These are phyloP conservation scores for Penicillium olsonii DNA, from an alignment of 2,329 filamentous ascomycete species.

Conservation along the genomic window DNA sequence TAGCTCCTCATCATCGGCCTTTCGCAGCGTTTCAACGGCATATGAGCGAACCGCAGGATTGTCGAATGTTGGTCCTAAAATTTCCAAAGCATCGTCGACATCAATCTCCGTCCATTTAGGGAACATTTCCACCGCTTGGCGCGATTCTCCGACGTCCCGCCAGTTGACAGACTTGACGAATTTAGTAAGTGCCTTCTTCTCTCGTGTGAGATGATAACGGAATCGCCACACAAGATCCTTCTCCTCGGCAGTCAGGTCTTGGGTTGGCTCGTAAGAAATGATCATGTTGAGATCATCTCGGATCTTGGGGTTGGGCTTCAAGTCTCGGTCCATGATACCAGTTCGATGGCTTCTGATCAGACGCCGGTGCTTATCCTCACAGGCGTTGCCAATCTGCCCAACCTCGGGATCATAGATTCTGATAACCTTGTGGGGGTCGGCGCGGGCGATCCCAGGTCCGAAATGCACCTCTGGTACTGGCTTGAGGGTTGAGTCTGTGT, in stretches of 20 bases:
- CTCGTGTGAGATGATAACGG: slow-evolving; percentile 86
- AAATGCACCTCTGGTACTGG: slow-evolving; percentile 85
- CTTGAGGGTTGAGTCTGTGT: slow-evolving; percentile 71
- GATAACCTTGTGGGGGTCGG: slow-evolving; percentile 63
- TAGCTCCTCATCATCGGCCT: slow-evolving; percentile 89
- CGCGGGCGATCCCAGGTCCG: slow-evolving; percentile 81
- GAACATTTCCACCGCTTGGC: slow-evolving; percentile 85
- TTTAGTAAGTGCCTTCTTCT: slow-evolving; percentile 91
- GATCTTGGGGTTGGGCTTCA: slow-evolving; percentile 94
- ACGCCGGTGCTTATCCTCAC: slow-evolving; percentile 89
- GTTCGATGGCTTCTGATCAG: slow-evolving; percentile 90
- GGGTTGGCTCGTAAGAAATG: slow-evolving; percentile 88
- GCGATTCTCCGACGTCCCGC: slow-evolving; percentile 79
- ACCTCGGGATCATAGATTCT: slow-evolving; percentile 93
- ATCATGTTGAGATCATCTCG: slow-evolving; percentile 91
- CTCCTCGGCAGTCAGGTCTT: slow-evolving; percentile 83
- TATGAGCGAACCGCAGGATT: slow-evolving; percentile 87
- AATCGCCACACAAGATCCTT: slow-evolving; percentile 98
- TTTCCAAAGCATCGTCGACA: slow-evolving; percentile 90
- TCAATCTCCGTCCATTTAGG: slow-evolving; percentile 96
- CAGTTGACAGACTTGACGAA: slow-evolving; percentile 98
- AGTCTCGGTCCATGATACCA: slow-evolving; percentile 88
- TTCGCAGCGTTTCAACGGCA: slow-evolving; percentile 86
- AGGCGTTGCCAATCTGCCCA: slow-evolving; percentile 85
- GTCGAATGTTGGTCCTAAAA: slow-evolving; percentile 89